Conservation (phyloP, 257 asterid genomes). For the Nicotiana undulata region DNA sequence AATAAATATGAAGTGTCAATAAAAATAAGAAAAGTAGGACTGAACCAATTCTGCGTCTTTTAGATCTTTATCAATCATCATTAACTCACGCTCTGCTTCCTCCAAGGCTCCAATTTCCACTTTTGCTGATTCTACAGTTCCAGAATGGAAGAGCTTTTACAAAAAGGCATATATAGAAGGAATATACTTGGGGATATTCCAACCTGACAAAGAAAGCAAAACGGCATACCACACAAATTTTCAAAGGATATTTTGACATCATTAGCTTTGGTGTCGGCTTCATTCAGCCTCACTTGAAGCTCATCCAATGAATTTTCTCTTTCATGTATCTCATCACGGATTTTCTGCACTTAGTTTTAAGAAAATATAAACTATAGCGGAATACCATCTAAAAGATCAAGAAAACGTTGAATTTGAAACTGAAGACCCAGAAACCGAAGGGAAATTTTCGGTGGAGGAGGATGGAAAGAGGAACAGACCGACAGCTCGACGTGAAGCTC, state of each 20-base stretch:
- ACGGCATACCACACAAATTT: constrained; percentile 56
- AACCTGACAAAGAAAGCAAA: constrained; percentile 9
- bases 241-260: constrained; percentile 39
- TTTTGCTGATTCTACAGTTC: constrained; percentile 57
- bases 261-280: constrained; percentile 46
- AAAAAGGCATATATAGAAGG: background rate
- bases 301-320: constrained; percentile 41
- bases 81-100: constrained; percentile 59
- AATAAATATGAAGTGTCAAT: constrained; percentile 13
- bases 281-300: constrained; percentile 40
- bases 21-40: constrained; percentile 4
- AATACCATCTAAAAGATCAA: background rate
- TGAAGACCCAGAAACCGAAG: background rate
- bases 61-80: constrained; percentile 42
- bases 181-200: constrained; percentile 4
- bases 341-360: constrained; percentile 44
- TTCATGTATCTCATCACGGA: constrained; percentile 41
- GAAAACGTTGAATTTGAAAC: constrained; percentile 1
- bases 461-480: constrained; percentile 38
- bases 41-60: constrained; percentile 47
- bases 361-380: background rate
- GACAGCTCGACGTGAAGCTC: constrained; percentile 67
- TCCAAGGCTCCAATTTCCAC: constrained; percentile 57
- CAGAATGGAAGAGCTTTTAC: constrained; percentile 8
- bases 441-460: background rate